Evolutionary conservation across 306 rosid species (phyloP).

Genomic region (Prunus mume): DNA sequence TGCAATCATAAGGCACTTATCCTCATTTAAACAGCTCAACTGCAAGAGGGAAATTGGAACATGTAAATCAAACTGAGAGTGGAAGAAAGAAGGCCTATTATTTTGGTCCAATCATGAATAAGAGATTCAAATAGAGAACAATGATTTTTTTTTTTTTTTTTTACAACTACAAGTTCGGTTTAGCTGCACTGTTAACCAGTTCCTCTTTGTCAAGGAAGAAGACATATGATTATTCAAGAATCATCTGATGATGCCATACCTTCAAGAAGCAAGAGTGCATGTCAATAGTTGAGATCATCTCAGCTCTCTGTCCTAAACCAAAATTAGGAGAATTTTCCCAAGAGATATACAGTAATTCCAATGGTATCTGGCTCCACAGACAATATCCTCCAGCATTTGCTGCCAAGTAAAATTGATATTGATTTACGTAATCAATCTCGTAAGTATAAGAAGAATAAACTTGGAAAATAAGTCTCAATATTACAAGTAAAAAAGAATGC

Average conservation of each 20-base stretch:
- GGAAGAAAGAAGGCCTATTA: background rate
- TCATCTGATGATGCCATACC: conserved; percentile 44
- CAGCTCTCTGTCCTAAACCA: conserved; percentile 59
- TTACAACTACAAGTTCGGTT: background rate
- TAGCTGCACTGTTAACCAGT: conserved; percentile 15
- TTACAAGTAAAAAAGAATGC: background rate
- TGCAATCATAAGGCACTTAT: conserved; percentile 51
- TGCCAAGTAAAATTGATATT: conserved; percentile 36
- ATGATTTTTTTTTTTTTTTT: background rate
- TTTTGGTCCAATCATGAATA: conserved; percentile 12
- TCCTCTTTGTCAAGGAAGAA: conserved; percentile 16
- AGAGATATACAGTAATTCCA: conserved; percentile 50
- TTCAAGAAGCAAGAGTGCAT: conserved; percentile 62
- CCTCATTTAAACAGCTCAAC: conserved; percentile 54
- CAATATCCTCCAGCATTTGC: conserved; percentile 58
- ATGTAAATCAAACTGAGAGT: conserved; percentile 1
- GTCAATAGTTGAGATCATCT: conserved; percentile 44
- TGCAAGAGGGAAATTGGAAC: conserved; percentile 37
- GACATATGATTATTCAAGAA: conserved; percentile 13
- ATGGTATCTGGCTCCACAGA: conserved; percentile 60
- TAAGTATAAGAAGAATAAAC: background rate
- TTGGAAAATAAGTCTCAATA: background rate
- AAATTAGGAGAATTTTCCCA: conserved; percentile 60
- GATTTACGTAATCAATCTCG: conserved; percentile 2
- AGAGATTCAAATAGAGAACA: conserved; percentile 5